These are phyloP conservation scores for Mycena polygramma DNA, from an alignment of 768 basidiomycete genomes.

Conservation along the genomic window DNA sequence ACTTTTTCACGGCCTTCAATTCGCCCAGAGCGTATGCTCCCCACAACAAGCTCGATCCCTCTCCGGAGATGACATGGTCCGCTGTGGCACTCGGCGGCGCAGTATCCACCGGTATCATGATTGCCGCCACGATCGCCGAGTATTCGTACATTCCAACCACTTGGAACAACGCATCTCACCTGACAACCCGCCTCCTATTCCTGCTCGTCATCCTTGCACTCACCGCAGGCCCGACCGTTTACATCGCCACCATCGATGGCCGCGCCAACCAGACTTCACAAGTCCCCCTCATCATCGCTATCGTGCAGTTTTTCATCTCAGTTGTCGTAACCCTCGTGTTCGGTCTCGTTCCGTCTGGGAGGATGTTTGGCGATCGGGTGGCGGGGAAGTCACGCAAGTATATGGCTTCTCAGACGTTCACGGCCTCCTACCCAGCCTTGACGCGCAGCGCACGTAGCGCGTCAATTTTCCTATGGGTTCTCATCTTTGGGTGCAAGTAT, in stretches of 20 bases:
- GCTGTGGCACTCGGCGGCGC: constrained; percentile 96
- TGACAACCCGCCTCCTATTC: constrained; percentile 94
- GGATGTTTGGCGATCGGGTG: constrained; percentile 99
- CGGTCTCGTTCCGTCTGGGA: constrained; percentile 91
- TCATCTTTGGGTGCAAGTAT: constrained; percentile 98
- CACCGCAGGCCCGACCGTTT: constrained; percentile 94
- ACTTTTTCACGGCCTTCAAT: constrained; percentile 99
- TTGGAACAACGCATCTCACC: constrained; percentile 98
- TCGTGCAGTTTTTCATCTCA: constrained; percentile 95
- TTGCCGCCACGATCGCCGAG: constrained; percentile 92
- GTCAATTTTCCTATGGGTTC: constrained; percentile 89
- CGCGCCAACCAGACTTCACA: constrained; percentile 63
- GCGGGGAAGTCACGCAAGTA: constrained; percentile 98
- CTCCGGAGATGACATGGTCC: constrained; percentile 94
- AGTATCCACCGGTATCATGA: constrained; percentile 94
- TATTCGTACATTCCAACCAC: constrained; percentile 98
- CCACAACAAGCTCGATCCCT: constrained; percentile 71
- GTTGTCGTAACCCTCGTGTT: constrained; percentile 87
- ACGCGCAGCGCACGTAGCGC: constrained; percentile 80
- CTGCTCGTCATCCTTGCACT: constrained; percentile 92
- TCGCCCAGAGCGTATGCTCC: constrained; percentile 93
- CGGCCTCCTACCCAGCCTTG: constrained; percentile 93
- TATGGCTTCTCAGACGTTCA: constrained; percentile 98
- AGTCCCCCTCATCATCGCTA: constrained; percentile 90
- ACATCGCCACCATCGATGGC: constrained; percentile 88